These are phyloP conservation scores for Solioccasus polychromus DNA, from an alignment of 768 basidiomycete species.

Conservation along the genomic window DNA sequence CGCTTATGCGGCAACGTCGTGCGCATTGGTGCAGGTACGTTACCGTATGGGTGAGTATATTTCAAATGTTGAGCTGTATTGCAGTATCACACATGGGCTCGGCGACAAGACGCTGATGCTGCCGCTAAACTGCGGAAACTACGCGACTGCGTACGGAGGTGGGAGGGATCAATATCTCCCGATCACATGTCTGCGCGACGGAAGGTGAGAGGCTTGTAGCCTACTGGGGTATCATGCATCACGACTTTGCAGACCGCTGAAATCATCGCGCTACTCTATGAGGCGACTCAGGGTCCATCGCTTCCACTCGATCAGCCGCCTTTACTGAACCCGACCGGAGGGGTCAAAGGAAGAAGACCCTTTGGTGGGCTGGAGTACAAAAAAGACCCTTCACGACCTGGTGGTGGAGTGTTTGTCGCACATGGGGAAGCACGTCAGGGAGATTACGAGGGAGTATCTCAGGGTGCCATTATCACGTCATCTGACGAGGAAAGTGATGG, in stretches of 20 bases:
- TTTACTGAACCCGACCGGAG: conserved; percentile 77
- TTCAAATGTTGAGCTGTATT: conserved; percentile 9
- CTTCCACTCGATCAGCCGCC: conserved; percentile 53
- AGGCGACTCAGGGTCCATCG: conserved; percentile 84
- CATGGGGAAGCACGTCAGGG: conserved; percentile 42
- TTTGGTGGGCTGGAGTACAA: conserved; percentile 61
- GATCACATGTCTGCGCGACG: conserved; percentile 95
- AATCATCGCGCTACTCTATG: conserved; percentile 87
- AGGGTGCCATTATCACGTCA: conserved; percentile 51
- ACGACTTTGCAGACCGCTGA: conserved; percentile 62
- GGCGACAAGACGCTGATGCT: conserved; percentile 74
- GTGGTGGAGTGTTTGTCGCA: conserved; percentile 84
- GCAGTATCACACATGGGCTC: conserved; percentile 92
- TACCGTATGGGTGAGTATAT: neutral
- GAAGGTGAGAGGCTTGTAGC: conserved; percentile 52
- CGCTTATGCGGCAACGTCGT: conserved; percentile 83
- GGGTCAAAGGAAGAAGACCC: conserved; percentile 55
- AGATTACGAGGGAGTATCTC: conserved; percentile 53
- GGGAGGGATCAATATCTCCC: conserved; percentile 83
- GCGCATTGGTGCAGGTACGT: conserved; percentile 85
- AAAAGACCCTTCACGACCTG: conserved; percentile 77
- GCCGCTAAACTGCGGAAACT: conserved; percentile 72
- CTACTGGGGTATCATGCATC: neutral
- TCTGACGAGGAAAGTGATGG: conserved; percentile 50
- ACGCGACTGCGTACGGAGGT: conserved; percentile 79